Evolutionary conservation across 306 rosid genomes (phyloP), one percentile per base, ranked within the genome.

Genomic region (Abrus precatorius): DNA sequence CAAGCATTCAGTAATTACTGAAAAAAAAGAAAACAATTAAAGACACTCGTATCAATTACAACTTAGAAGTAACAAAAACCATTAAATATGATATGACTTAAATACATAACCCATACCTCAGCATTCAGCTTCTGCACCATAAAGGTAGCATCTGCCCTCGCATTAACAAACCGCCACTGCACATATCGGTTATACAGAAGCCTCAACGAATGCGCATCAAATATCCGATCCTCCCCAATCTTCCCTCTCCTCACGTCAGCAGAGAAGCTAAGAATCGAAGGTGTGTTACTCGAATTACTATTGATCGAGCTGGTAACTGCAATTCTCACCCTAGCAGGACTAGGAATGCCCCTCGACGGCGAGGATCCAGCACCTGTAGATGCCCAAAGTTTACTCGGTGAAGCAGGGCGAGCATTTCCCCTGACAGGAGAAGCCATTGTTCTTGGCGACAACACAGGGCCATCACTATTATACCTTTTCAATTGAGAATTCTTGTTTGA

Each of bases 141-240:
- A 84, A 86, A 93, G 13, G 98, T 86, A 77, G 93, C 92, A 87
- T 93, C 97, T 14, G 97, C 90, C 86, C 97, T 89, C n/a, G 98
- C 98, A 91, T 96, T 96, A 48, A 92, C 97, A 78, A 92, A 92
- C 86, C 98, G 93, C 99, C 98, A 96, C 78, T 96, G 99, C 82
- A 89, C 83, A 85, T 89, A 91, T 33, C 97, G 90, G 69, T 96
- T 96, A 84, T 96, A 91, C 70, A 92, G 90, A 89, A 96, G 98
- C 87, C 98, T 85, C 89, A 96, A 91, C 5, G 90, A 77, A 81
- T 96, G 98, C 5, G 99, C 99, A 85, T 96, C 97, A 72, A 90
- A 82, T 73, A 96, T 88, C 6, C 95, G 96, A 83, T 93, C 97
- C 50, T 93, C 98, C 83, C 98, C 99, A 76, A 93, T 86, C 91